phyloP scores from a whole-genome alignment of 352 stramenopile genomes.

The Phytophthora syringae region DNA sequence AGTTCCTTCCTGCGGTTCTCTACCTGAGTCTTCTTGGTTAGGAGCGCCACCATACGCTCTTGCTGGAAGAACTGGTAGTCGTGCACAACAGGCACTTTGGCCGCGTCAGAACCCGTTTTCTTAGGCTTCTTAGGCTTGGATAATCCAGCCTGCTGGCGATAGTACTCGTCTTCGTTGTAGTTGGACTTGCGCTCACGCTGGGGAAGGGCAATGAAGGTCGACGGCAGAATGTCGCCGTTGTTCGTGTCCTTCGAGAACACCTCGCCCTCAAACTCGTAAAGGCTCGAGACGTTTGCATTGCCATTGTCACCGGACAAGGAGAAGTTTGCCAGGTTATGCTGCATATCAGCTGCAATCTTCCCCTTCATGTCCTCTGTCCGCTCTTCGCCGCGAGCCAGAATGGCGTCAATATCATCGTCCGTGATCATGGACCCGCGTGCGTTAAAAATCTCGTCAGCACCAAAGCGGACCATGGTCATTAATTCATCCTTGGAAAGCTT shows the following conservation, averaged over 20 bases:
- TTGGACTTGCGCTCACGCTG: constrained; percentile 90
- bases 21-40: constrained; percentile 87
- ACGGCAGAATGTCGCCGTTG: constrained; percentile 82
- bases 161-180: constrained; percentile 98
- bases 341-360: constrained; percentile 91
- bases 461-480: constrained; percentile 96
- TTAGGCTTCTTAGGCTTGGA: constrained; percentile 90
- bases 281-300: constrained; percentile 69
- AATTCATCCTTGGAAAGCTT: constrained; percentile 97
- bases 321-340: constrained; percentile 98
- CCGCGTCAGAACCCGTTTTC: constrained; percentile 85
- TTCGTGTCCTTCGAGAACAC: constrained; percentile 90
- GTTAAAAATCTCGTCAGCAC: constrained; percentile 91
- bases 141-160: constrained; percentile 85
- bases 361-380: constrained; percentile 89
- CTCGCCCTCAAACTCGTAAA: constrained; percentile 92
- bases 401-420: constrained; percentile 93
- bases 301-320: constrained; percentile 91
- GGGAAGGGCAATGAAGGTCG: constrained; percentile 89
- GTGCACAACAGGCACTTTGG: constrained; percentile 91
- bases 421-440: constrained; percentile 89
- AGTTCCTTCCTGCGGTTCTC: constrained; percentile 92
- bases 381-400: constrained; percentile 91
- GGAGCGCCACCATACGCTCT: constrained; percentile 85
- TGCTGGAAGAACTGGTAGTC: constrained; percentile 97